Conservation (phyloP, 2,329 filamentous ascomycete species). For the Fusarium camptoceras region DNA sequence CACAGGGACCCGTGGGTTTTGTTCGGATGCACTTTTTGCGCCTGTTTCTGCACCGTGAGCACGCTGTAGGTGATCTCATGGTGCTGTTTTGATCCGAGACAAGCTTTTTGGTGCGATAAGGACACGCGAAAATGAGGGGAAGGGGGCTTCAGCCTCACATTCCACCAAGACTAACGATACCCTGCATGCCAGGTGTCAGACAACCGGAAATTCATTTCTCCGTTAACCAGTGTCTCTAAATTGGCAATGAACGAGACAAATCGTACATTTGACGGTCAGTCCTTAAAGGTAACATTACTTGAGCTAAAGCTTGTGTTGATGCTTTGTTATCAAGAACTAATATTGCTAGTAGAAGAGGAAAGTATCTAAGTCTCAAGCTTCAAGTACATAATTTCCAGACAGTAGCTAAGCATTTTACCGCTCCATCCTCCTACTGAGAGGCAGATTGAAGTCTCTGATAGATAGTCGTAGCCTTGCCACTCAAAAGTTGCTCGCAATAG, state of each 20-base stretch:
- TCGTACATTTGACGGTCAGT: too few relatives aligned
- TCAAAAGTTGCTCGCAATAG: background rate
- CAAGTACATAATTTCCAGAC: background rate
- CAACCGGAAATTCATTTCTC: background rate
- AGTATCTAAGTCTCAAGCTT: background rate
- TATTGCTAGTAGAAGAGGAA: rapidly evolving
- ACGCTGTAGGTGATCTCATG: constrained; percentile 8
- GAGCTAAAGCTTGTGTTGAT: too few relatives aligned
- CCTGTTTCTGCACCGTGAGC: constrained; percentile 11
- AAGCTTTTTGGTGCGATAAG: background rate
- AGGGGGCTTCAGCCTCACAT: background rate
- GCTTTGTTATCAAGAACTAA: too few relatives aligned
- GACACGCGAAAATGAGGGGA: constrained; percentile 1
- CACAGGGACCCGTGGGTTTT: constrained; percentile 2
- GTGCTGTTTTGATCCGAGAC: background rate
- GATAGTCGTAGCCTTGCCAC: background rate
- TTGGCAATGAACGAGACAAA: too few relatives aligned
- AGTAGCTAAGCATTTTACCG: too few relatives aligned
- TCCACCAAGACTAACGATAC: background rate
- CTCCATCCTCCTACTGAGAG: background rate
- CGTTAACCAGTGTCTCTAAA: too few relatives aligned
- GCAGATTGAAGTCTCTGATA: background rate
- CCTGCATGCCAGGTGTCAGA: background rate
- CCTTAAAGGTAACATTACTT: too few relatives aligned
- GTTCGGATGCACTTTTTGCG: constrained; percentile 14